These are phyloP conservation scores for Lentinus tigrinus DNA, from an alignment of 768 basidiomycete genomes.

Conservation along the genomic window DNA sequence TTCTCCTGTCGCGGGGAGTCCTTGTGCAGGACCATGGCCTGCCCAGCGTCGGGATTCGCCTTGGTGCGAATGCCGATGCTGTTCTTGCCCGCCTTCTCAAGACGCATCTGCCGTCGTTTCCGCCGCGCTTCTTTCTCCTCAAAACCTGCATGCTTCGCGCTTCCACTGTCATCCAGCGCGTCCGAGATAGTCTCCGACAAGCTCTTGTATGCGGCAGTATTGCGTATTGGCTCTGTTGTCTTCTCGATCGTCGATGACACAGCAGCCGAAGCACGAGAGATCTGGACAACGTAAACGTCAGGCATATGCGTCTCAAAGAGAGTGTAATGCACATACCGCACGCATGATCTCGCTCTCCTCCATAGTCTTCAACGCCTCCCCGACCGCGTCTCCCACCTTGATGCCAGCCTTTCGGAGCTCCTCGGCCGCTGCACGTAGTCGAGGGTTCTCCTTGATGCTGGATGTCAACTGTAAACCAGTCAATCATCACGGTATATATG, in stretches of 20 bases:
- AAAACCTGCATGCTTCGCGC: slow-evolving; percentile 92
- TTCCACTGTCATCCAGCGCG: slow-evolving; percentile 90
- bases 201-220: slow-evolving; percentile 92
- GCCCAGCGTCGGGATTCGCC: slow-evolving; percentile 88
- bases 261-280: slow-evolving; percentile 81
- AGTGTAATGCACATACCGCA: slow-evolving; percentile 47
- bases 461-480: slow-evolving; percentile 52
- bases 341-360: slow-evolving; percentile 94
- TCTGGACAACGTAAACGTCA: slow-evolving; percentile 41
- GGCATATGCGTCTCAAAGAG: neutral
- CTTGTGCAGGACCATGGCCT: slow-evolving; percentile 81
- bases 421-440: slow-evolving; percentile 87
- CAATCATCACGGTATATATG: neutral
- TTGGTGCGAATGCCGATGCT: slow-evolving; percentile 50
- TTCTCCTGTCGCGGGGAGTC: slow-evolving; percentile 75
- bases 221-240: slow-evolving; percentile 95
- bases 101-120: slow-evolving; percentile 71
- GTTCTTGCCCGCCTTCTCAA: slow-evolving; percentile 81
- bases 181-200: slow-evolving; percentile 88
- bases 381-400: slow-evolving; percentile 91
- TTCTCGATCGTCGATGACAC: slow-evolving; percentile 83
- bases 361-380: slow-evolving; percentile 87
- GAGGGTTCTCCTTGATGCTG: slow-evolving; percentile 95
- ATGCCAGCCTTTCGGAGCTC: slow-evolving; percentile 88
- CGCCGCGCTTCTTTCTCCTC: slow-evolving; percentile 93